These are phyloP conservation scores for Yamadazyma dendronema DNA, from an alignment of 1,139 yeast genomes.

Conservation along the genomic window DNA sequence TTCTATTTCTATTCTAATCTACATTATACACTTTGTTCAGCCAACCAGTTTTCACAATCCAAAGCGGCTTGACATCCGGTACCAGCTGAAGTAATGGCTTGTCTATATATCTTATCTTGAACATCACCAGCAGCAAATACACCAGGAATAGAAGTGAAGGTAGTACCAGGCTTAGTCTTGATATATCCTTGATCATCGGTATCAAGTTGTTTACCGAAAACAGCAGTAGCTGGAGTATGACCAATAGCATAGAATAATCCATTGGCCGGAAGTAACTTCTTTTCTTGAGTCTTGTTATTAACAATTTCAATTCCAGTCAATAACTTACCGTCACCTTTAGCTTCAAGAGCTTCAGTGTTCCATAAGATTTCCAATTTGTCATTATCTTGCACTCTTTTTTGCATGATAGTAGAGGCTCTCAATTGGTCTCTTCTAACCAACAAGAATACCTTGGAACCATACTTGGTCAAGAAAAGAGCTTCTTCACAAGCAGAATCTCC, in stretches of 20 bases:
- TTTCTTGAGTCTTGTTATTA: slow-evolving; percentile 72
- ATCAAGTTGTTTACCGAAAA: slow-evolving; percentile 71
- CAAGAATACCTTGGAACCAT: slow-evolving; percentile 91
- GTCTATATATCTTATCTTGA: slow-evolving; percentile 95
- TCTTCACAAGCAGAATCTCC: slow-evolving; percentile 99
- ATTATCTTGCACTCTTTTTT: slow-evolving; percentile 78
- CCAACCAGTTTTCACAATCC: slow-evolving; percentile 82
- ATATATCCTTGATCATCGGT: slow-evolving; percentile 88
- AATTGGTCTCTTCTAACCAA: slow-evolving; percentile 91
- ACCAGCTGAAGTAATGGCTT: slow-evolving; percentile 98
- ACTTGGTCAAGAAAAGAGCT: slow-evolving; percentile 92
- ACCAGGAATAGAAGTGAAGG: slow-evolving; percentile 85
- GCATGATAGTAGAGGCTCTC: slow-evolving; percentile 96
- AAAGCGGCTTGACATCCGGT: slow-evolving; percentile 99
- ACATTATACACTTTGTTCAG: slow-evolving; percentile 54
- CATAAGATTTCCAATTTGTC: slow-evolving; percentile 88
- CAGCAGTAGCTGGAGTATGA: slow-evolving; percentile 89
- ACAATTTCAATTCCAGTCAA: slow-evolving; percentile 58
- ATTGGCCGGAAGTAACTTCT: slow-evolving; percentile 68
- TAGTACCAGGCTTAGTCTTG: slow-evolving; percentile 82
- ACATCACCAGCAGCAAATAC: slow-evolving; percentile 99
- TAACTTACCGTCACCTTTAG: slow-evolving; percentile 88
- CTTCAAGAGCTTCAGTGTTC: slow-evolving; percentile 83
- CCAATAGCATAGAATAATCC: slow-evolving; percentile 98
- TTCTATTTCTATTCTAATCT: not conserved